Percentiles rank a stretch among this genome's conserved stretches.
phyloP scores from a whole-genome alignment of 176 grass and related monocot species.

The Chrysopogon serrulatus region DNA sequence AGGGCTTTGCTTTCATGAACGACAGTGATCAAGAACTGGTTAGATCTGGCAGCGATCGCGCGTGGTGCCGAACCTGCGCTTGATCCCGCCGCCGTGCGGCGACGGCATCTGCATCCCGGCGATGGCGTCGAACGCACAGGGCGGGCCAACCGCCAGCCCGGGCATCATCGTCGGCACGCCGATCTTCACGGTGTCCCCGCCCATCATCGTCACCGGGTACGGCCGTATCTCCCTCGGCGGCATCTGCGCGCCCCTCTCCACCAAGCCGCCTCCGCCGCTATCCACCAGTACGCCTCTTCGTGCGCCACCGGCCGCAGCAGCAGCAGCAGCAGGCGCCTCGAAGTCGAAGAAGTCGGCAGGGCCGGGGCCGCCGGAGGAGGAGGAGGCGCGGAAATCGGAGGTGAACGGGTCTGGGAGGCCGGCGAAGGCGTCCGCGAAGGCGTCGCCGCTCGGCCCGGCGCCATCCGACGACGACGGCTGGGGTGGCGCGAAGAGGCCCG shows the following conservation, averaged over 20 bases:
- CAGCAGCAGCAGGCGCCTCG: background rate
- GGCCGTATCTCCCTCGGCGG: conserved; percentile 40
- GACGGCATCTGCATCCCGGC: conserved; percentile 59
- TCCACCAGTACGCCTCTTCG: background rate
- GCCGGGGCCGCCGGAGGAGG: background rate
- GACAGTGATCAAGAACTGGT: conserved; percentile 1
- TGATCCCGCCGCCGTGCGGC: conserved; percentile 46
- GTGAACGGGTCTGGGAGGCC: too few relatives aligned
- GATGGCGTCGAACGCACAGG: conserved; percentile 28
- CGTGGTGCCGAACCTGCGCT: conserved; percentile 54
- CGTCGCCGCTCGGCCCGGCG: background rate
- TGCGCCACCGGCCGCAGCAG: background rate
- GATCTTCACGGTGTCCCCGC: conserved; percentile 13
- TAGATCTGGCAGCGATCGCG: conserved; percentile 34
- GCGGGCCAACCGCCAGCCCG: conserved; percentile 11
- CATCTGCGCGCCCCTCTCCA: conserved; percentile 27
- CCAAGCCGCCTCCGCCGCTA: conserved; percentile 1
- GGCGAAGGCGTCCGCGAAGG: conserved; percentile 57
- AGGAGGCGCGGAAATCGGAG: conserved; percentile 15
- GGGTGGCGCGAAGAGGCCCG: conserved; percentile 20
- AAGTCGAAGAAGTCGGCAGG: conserved; percentile 22
- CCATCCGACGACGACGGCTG: conserved; percentile 29
- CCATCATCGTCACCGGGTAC: conserved; percentile 39
- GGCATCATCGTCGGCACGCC: conserved; percentile 26
- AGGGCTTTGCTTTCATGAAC: background rate